Evolutionary conservation across 306 rosid species (phyloP).

Genomic region (Medicago lupulina): DNA sequence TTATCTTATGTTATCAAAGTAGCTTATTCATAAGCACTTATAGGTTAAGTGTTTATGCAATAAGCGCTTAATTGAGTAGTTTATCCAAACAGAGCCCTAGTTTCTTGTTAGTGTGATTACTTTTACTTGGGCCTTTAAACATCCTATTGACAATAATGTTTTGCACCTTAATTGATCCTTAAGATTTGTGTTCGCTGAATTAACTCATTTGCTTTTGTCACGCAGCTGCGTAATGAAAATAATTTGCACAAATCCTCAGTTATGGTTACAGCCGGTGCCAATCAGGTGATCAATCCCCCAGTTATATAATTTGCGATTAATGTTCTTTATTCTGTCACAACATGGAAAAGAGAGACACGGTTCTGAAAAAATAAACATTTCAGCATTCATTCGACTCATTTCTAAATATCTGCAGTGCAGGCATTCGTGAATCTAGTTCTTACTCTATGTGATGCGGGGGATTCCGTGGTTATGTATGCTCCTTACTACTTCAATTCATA

Average conservation of each 20-base stretch:
- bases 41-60: no score
- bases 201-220: slow-evolving; percentile 37
- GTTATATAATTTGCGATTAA: slow-evolving; percentile 18
- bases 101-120: slow-evolving; percentile 10
- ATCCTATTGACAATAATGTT: no score
- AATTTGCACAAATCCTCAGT: slow-evolving; percentile 85
- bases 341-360: neutral
- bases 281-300: slow-evolving; percentile 75
- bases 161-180: slow-evolving; percentile 1
- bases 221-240: slow-evolving; percentile 79
- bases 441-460: slow-evolving; percentile 93
- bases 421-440: slow-evolving; percentile 96
- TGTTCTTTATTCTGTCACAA: slow-evolving; percentile 26
- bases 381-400: slow-evolving; percentile 33
- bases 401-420: slow-evolving; percentile 60
- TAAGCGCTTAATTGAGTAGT: no score
- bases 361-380: slow-evolving; percentile 29
- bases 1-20: no score
- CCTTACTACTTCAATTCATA: slow-evolving; percentile 94
- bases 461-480: slow-evolving; percentile 88
- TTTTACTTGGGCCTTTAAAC: neutral
- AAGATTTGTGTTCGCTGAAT: slow-evolving; percentile 4
- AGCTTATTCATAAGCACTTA: no score
- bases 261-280: slow-evolving; percentile 99
- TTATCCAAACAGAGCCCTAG: no score